Conservation (phyloP, 345 rosid genomes). For the Syzygium grande region DNA sequence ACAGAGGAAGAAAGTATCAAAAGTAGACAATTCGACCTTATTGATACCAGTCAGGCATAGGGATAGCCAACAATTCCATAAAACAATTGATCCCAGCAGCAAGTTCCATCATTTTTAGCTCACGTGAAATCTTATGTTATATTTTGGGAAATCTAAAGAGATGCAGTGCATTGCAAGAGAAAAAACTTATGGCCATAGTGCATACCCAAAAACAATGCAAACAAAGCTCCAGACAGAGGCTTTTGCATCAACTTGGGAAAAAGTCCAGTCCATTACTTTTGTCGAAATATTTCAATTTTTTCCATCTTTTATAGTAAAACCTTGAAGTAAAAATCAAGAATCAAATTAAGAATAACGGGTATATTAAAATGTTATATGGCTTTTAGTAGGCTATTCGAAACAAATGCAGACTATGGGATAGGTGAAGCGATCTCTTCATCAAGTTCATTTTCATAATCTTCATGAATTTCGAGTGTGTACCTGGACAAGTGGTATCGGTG, state of each 20-base stretch:
- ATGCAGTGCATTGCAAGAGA: not conserved
- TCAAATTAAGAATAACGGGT: not conserved
- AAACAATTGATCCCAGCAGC: not conserved
- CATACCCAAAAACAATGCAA: not conserved
- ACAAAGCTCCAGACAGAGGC: not conserved
- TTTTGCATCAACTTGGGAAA: not conserved
- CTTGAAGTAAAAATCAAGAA: not conserved
- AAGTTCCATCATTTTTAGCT: not conserved
- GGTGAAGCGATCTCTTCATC: not conserved
- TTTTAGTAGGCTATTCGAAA: not conserved
- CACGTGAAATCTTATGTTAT: not conserved
- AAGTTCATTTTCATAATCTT: not conserved
- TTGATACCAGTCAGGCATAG: not conserved
- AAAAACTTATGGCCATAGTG: not conserved
- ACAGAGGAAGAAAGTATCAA: not conserved
- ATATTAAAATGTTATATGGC: not conserved
- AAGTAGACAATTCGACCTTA: not conserved
- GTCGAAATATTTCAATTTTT: not conserved
- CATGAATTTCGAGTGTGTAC: conserved; percentile 4
- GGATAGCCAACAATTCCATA: not conserved
- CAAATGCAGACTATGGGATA: not conserved
- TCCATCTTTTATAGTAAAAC: not conserved
- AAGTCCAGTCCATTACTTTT: not conserved
- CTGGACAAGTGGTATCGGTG: conserved; percentile 29
- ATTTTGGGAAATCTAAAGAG: not conserved